These are phyloP conservation scores for Mycosarcoma maydis DNA, from an alignment of 1,284 basidiomycete genomes.

Conservation along the genomic window DNA sequence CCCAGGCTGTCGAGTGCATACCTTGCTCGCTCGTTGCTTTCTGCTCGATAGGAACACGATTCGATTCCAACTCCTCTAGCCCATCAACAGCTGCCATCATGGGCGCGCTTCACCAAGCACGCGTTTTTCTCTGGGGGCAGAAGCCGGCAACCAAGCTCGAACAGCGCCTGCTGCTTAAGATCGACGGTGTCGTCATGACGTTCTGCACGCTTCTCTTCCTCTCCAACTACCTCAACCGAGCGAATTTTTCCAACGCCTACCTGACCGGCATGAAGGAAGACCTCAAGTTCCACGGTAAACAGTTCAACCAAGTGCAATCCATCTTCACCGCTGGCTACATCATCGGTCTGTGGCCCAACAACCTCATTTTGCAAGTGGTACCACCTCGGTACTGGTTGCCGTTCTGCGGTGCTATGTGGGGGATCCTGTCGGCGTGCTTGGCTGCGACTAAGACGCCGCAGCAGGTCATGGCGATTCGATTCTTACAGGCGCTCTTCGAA, in stretches of 20 bases:
- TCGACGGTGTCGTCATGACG: conserved; percentile 51
- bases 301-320: conserved; percentile 74
- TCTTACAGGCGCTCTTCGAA: conserved; percentile 79
- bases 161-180: conserved; percentile 41
- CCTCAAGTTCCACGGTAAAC: conserved; percentile 75
- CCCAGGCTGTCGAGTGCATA: no score
- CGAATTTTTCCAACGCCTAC: conserved; percentile 68
- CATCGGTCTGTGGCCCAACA: conserved; percentile 57
- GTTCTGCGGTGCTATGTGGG: conserved; percentile 56
- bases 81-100: conserved; percentile 21
- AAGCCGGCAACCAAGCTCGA: conserved; percentile 36
- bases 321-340: conserved; percentile 66
- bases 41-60: no score
- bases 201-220: conserved; percentile 45
- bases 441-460: conserved; percentile 33
- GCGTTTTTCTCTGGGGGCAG: conserved; percentile 46
- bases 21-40: no score
- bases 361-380: conserved; percentile 61
- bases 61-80: no score
- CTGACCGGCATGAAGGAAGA: conserved; percentile 86
- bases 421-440: conserved; percentile 39
- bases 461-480: conserved; percentile 77
- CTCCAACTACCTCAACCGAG: conserved; percentile 50
- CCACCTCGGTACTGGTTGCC: conserved; percentile 57
- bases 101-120: conserved; percentile 26